Base-by-base conservation (phyloP, 2,329 filamentous ascomycete genomes). In the Ambrosiella beaveri region DNA sequence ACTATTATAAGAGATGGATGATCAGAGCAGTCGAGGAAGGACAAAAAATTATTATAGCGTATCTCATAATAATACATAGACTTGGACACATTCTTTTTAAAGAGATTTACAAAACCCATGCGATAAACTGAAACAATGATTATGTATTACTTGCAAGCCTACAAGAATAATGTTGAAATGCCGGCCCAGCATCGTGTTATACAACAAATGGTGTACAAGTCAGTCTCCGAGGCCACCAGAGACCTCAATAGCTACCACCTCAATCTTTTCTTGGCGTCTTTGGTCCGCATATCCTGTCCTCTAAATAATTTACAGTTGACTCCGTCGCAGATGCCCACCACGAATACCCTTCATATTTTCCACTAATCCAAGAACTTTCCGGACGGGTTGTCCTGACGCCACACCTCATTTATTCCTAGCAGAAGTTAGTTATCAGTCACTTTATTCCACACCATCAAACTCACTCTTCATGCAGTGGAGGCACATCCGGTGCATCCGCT, bases 401-500 rank as follows among this genome's bases (percentile, higher is more conserved):
- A 63, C 35, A 63, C 57, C 27, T 63, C 58, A 45, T 61, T 61
- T 57, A 63, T 63, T 19, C 61, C 62, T 62, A 55, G 11, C 19
- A n/a, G 15, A 15, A 19, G 11, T 11, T 54, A 15, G 19, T n/a
- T 39, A 44, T 41, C 9, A 45, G n/a, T 17, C 19, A 37, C 53
- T 53, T 15, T 13, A 19, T 9, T 9, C 11, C 40, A 13, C 19
- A 55, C 35, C n/a, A 37, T 17, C 7, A 53, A 57, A 72, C 82
- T 66, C 78, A 95, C 90, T 85, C 69, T 80, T 75, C 62, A 95
- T 83, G 70, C 93, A 98, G 66, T 86, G 82, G 17, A 88, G 83
- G 70, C 93, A 98, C 63, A 98, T 70, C 40, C 89, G 75, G 73
- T 98, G 93, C 66, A 88, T 84, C 68, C 88, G 83, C 76, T 98